Evolutionary conservation across 257 asterid species (phyloP).

Genomic region (Gynochthodes officinalis): DNA sequence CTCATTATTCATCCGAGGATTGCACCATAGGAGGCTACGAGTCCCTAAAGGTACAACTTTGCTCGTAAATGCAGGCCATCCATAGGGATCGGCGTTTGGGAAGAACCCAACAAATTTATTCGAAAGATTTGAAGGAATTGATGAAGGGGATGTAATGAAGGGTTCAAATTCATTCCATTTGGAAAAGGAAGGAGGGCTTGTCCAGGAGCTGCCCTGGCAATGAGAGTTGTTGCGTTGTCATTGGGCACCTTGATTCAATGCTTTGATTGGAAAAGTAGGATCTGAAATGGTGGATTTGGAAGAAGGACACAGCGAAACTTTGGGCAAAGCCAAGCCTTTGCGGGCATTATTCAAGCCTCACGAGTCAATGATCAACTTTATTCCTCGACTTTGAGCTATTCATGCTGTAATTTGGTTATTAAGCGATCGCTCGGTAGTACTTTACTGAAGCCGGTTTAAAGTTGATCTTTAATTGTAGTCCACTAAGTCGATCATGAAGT

Average conservation of each 20-base stretch:
- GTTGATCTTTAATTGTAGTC: background rate
- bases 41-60: constrained; percentile 27
- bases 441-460: background rate
- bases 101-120: constrained; percentile 22
- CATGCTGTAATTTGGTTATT: background rate
- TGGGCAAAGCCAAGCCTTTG: constrained; percentile 10
- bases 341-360: constrained; percentile 11
- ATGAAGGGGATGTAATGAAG: background rate
- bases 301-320: background rate
- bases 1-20: constrained; percentile 28
- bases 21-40: constrained; percentile 24
- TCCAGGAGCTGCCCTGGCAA: constrained; percentile 14
- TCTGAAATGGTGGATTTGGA: constrained; percentile 3
- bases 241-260: constrained; percentile 6
- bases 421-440: background rate
- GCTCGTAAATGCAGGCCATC: constrained; percentile 40
- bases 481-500: background rate
- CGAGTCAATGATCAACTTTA: background rate
- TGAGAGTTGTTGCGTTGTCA: constrained; percentile 1
- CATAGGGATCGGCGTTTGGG: constrained; percentile 28
- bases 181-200: constrained; percentile 22
- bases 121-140: constrained; percentile 28
- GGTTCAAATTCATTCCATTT: constrained; percentile 12
- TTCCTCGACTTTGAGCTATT: constrained; percentile 1
- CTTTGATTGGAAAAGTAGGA: constrained; percentile 13